A percentile compares a stretch with the other conserved stretches of the same genome.
Evolutionary conservation across 371 early-diverging fungal species (phyloP).

Genomic region (Lichtheimia hyalospora): DNA sequence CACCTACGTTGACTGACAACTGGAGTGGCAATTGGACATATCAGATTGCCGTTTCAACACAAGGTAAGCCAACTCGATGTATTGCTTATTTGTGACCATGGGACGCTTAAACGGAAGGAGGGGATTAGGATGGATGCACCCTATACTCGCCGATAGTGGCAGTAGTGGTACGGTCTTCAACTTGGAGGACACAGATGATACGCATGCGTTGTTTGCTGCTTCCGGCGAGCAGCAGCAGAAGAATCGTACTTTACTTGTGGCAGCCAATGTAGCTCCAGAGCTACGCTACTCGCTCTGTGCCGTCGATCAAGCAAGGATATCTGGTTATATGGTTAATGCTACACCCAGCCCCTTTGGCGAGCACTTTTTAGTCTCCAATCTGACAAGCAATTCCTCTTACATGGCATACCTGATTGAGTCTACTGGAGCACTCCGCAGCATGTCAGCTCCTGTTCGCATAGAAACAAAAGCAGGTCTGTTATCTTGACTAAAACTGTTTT

Average conservation of each 20-base stretch:
- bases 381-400: conserved; percentile 40
- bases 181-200: conserved; percentile 58
- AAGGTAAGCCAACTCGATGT: conserved; percentile 27
- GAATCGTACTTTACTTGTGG: conserved; percentile 35
- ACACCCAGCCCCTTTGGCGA: conserved; percentile 32
- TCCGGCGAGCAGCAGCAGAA: conserved; percentile 19
- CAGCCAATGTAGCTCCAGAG: conserved; percentile 33
- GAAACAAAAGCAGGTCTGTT: conserved; percentile 27
- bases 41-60: conserved; percentile 54
- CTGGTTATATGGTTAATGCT: conserved; percentile 31
- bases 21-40: conserved; percentile 58
- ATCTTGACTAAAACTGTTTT: background rate
- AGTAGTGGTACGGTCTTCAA: conserved; percentile 28
- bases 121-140: conserved; percentile 28
- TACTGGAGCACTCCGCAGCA: conserved; percentile 21
- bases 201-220: conserved; percentile 46
- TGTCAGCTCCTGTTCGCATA: conserved; percentile 31
- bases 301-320: conserved; percentile 27
- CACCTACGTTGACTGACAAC: conserved; percentile 30
- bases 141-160: conserved; percentile 18
- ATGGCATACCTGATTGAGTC: conserved; percentile 48
- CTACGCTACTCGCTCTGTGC: conserved; percentile 54
- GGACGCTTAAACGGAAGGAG: no score
- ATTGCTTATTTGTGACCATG: no score
- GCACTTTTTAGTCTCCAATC: conserved; percentile 35